Percentiles rank a stretch among this genome's conserved stretches.
phyloP scores from a whole-genome alignment of 768 basidiomycete genomes.

The Kwoniella botswanensis region DNA sequence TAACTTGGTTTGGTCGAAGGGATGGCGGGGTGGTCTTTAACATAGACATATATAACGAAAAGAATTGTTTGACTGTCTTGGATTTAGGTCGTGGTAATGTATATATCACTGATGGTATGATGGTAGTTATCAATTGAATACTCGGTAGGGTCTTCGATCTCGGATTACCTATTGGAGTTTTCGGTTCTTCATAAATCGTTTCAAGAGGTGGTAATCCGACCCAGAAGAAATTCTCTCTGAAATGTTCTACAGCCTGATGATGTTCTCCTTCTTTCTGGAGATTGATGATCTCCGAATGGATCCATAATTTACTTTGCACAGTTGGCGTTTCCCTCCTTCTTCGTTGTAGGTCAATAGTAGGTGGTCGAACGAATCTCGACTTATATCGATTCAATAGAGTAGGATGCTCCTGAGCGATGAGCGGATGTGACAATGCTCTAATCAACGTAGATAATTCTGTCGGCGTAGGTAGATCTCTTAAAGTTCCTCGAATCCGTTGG shows the following conservation, averaged over 20 bases:
- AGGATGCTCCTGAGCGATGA: not conserved
- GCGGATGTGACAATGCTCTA: constrained; percentile 8
- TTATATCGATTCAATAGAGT: constrained; percentile 6
- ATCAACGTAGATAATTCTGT: constrained; percentile 15
- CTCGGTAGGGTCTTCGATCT: constrained; percentile 17
- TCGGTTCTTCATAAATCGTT: not conserved
- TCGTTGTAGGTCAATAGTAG: not conserved
- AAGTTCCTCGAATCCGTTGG: not conserved
- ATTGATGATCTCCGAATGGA: constrained; percentile 30
- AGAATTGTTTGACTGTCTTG: constrained; percentile 12
- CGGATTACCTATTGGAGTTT: not conserved
- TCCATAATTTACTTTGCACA: constrained; percentile 16
- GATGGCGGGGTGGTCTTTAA: constrained; percentile 17
- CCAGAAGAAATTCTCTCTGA: constrained; percentile 29
- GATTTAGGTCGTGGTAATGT: constrained; percentile 6
- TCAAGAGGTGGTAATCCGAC: constrained; percentile 24
- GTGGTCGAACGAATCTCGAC: constrained; percentile 6
- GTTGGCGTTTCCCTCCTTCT: constrained; percentile 3
- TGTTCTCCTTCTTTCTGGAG: constrained; percentile 17
- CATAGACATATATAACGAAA: not conserved
- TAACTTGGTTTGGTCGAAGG: constrained; percentile 20
- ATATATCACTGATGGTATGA: constrained; percentile 31
- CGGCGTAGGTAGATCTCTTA: constrained; percentile 15
- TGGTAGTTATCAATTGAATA: constrained; percentile 22
- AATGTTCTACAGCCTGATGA: constrained; percentile 17